Percentiles rank a stretch among this genome's conserved stretches.
These are phyloP conservation scores for Ophiostoma pallidulum DNA, from an alignment of 2,329 filamentous ascomycete genomes.

Conservation along the genomic window DNA sequence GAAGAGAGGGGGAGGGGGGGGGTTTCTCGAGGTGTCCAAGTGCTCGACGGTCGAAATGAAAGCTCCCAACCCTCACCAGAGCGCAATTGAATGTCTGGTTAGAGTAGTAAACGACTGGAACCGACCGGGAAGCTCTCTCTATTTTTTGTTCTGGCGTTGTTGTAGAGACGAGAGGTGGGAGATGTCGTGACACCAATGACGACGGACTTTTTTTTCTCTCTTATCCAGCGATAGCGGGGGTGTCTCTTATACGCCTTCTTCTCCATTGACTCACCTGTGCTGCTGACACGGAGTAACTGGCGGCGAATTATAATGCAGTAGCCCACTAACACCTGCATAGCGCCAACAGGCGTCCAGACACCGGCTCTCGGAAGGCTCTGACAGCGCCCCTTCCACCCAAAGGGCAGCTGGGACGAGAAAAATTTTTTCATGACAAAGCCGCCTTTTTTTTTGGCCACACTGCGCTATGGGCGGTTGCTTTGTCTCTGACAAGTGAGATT, in stretches of 20 bases:
- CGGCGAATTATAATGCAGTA: no score
- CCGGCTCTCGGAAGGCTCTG: slow-evolving; percentile 7
- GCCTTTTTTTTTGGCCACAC: background rate
- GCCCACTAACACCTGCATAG: slow-evolving; percentile 1
- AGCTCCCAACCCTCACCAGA: no score
- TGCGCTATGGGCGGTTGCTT: background rate
- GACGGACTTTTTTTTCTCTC: slow-evolving; percentile 1
- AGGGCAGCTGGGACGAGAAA: slow-evolving; percentile 1
- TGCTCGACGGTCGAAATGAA: no score
- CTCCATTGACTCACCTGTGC: slow-evolving; percentile 4
- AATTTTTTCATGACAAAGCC: slow-evolving; percentile 7
- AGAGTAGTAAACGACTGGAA: no score
- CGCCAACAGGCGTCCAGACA: background rate
- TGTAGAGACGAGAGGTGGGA: background rate
- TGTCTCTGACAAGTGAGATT: no score
- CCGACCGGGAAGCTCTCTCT: no score
- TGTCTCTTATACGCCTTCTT: background rate
- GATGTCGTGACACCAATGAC: slow-evolving; percentile 12
- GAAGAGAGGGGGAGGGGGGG: background rate
- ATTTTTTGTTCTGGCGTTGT: background rate
- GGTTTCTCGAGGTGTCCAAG: no score
- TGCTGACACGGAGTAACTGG: background rate
- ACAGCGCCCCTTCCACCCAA: background rate
- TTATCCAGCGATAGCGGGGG: background rate
- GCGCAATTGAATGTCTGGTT: no score